Percentiles rank a stretch among this genome's conserved stretches.
phyloP scores from a whole-genome alignment of 2,329 filamentous ascomycete genomes.

The Coniella vitis region DNA sequence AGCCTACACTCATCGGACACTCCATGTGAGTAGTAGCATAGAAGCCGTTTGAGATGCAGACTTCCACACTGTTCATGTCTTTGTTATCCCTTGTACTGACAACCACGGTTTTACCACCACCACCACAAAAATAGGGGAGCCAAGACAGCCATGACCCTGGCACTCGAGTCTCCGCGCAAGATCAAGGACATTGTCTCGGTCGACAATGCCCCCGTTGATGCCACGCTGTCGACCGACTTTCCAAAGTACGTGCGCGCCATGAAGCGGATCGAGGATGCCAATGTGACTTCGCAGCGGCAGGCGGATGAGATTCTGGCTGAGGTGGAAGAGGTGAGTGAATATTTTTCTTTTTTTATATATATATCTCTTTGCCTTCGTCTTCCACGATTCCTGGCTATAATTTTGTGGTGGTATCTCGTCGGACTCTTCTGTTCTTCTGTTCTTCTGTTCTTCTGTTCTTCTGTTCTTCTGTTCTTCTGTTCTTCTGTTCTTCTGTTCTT shows the following conservation, averaged over 20 bases:
- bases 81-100: not conserved
- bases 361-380: too few relatives aligned
- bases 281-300: slow-evolving; percentile 62
- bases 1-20: slow-evolving; percentile 79
- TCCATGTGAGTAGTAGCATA: slow-evolving; percentile 60
- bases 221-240: slow-evolving; percentile 67
- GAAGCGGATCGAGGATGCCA: slow-evolving; percentile 67
- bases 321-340: slow-evolving; percentile 63
- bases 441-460: not conserved
- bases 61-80: too few relatives aligned
- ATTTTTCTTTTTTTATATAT: too few relatives aligned
- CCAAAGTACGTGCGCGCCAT: slow-evolving; percentile 76
- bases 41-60: too few relatives aligned
- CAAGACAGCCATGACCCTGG: slow-evolving; percentile 85
- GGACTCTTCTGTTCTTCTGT: not conserved
- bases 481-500: not conserved
- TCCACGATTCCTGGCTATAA: too few relatives aligned
- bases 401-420: too few relatives aligned
- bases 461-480: too few relatives aligned
- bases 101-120: too few relatives aligned
- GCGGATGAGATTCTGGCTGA: slow-evolving; percentile 72
- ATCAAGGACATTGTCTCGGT: slow-evolving; percentile 72
- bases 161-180: slow-evolving; percentile 60
- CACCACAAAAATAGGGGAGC: slow-evolving; percentile 69
- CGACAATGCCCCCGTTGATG: slow-evolving; percentile 87